These are phyloP conservation scores for Colletotrichum melonis DNA, from an alignment of 2,329 filamentous ascomycete genomes.

Conservation along the genomic window DNA sequence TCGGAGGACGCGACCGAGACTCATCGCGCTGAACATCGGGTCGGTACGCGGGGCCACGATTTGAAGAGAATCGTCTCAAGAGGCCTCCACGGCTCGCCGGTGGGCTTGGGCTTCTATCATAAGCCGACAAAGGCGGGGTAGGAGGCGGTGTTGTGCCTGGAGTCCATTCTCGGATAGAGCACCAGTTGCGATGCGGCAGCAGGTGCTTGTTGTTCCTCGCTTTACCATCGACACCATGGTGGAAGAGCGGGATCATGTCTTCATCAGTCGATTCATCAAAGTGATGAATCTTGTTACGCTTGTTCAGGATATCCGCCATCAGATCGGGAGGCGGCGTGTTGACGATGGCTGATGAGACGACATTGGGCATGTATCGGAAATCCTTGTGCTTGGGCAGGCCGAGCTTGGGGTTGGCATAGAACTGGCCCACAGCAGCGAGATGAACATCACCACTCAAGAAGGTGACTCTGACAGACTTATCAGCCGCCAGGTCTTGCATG, in stretches of 20 bases:
- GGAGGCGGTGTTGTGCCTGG: constrained; percentile 81
- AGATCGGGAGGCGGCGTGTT: constrained; percentile 90
- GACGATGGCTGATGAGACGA: constrained; percentile 93
- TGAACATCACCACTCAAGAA: constrained; percentile 96
- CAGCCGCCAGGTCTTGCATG: constrained; percentile 90
- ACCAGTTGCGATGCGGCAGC: constrained; percentile 94
- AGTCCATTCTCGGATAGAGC: constrained; percentile 86
- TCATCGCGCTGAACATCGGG: constrained; percentile 48
- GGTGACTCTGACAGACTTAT: constrained; percentile 91
- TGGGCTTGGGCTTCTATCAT: constrained; percentile 55
- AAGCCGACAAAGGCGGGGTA: constrained; percentile 68
- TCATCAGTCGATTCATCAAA: constrained; percentile 86
- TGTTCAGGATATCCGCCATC: constrained; percentile 92
- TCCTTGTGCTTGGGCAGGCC: constrained; percentile 86
- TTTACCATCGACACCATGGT: constrained; percentile 88
- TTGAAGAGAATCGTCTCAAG: constrained; percentile 58
- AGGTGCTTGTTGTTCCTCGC: constrained; percentile 91
- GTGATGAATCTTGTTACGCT: constrained; percentile 84
- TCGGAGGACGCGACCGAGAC: constrained; percentile 57
- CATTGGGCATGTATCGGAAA: constrained; percentile 95
- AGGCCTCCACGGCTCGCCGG: constrained; percentile 51
- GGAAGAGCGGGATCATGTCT: constrained; percentile 95
- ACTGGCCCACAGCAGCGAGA: constrained; percentile 90
- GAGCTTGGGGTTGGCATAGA: constrained; percentile 91
- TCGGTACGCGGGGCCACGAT: constrained; percentile 47